phyloP scores from a whole-genome alignment of 768 basidiomycete genomes.

The Gymnopilus junonius region DNA sequence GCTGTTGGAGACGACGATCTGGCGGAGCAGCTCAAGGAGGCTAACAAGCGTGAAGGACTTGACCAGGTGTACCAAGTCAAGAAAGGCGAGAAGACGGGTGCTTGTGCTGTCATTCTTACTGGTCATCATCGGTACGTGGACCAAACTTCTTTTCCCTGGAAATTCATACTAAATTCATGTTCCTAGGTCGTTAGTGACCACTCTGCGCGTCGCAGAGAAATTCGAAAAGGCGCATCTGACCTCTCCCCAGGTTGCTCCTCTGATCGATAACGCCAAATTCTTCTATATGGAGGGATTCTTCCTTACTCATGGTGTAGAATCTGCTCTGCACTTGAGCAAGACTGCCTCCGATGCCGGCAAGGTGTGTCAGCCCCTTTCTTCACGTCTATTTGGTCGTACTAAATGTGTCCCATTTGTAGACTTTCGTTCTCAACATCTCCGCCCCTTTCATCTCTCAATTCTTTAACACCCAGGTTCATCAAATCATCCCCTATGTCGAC shows the following conservation, averaged over 20 bases:
- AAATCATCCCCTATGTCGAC: constrained; percentile 84
- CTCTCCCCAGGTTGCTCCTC: constrained; percentile 72
- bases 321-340: constrained; percentile 74
- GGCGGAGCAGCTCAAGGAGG: constrained; percentile 83
- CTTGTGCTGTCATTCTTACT: constrained; percentile 95
- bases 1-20: constrained; percentile 94
- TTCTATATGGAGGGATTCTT: constrained; percentile 98
- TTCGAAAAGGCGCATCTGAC: constrained; percentile 84
- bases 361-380: constrained; percentile 40
- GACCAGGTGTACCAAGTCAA: constrained; percentile 88
- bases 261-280: constrained; percentile 80
- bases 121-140: constrained; percentile 80
- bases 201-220: constrained; percentile 87
- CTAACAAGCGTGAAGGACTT: constrained; percentile 93
- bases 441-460: constrained; percentile 98
- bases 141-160: background rate
- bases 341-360: constrained; percentile 78
- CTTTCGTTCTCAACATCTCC: constrained; percentile 91
- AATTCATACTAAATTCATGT: background rate
- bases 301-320: constrained; percentile 87
- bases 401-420: constrained; percentile 53
- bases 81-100: constrained; percentile 88
- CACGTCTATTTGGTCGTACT: background rate
- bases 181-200: constrained; percentile 90
- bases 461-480: constrained; percentile 81